Percentiles rank a stretch among this genome's conserved stretches.
phyloP scores from a whole-genome alignment of 495 filamentous ascomycete genomes.

The Evansstolkia leycettana region DNA sequence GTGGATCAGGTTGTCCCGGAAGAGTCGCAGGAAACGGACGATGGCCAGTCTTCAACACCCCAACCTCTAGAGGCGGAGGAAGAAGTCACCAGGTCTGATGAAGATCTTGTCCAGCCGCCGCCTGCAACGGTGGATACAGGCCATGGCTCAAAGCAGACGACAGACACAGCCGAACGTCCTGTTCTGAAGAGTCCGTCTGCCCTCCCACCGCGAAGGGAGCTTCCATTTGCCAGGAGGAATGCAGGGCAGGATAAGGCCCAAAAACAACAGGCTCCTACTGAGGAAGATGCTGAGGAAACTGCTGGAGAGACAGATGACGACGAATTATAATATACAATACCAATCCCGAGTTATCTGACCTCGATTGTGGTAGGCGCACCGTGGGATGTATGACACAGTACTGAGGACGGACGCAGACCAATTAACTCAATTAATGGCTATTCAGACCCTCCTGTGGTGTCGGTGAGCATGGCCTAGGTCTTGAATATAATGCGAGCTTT shows the following conservation, averaged over 20 bases:
- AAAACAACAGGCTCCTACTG: neutral
- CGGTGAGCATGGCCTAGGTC: too few relatives aligned
- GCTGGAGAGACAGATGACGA: constrained; percentile 42
- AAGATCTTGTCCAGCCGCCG: constrained; percentile 6
- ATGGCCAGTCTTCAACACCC: constrained; percentile 25
- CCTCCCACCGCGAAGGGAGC: constrained; percentile 23
- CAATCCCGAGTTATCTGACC: too few relatives aligned
- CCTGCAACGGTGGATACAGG: neutral
- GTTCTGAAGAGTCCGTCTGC: constrained; percentile 9
- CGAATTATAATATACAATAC: constrained; percentile 23
- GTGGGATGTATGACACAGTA: too few relatives aligned
- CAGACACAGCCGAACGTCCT: neutral
- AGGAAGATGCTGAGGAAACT: constrained; percentile 3
- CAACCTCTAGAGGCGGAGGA: constrained; percentile 23
- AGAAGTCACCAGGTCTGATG: constrained; percentile 31
- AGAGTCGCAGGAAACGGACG: constrained; percentile 24
- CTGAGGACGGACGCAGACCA: too few relatives aligned
- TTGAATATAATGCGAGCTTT: too few relatives aligned
- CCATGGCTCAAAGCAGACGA: neutral
- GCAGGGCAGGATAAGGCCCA: neutral
- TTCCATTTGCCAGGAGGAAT: constrained; percentile 23
- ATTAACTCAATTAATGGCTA: too few relatives aligned
- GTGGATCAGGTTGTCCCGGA: constrained; percentile 26
- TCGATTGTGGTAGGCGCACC: too few relatives aligned
- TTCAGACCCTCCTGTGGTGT: too few relatives aligned